Evolutionary conservation across 345 rosid genomes (phyloP).

Genomic region (Citrus medica): DNA sequence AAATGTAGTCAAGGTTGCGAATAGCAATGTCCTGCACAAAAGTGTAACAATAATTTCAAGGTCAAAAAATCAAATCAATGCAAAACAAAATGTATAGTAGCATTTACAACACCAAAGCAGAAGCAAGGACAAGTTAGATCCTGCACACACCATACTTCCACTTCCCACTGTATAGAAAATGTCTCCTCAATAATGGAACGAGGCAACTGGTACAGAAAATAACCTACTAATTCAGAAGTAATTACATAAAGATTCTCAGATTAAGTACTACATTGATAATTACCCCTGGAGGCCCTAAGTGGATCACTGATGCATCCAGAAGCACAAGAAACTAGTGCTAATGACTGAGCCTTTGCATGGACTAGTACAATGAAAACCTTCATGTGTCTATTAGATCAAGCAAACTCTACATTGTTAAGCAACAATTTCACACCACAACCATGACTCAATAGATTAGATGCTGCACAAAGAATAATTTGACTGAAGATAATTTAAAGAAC

Average conservation of each 20-base stretch:
- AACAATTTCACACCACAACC: background rate
- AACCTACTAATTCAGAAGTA: background rate
- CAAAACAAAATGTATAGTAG: background rate
- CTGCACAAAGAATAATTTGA: background rate
- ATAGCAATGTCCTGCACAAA: slow-evolving; percentile 73
- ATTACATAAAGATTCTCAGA: no score
- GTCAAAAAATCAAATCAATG: background rate
- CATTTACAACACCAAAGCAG: background rate
- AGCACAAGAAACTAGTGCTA: background rate
- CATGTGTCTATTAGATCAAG: background rate
- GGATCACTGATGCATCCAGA: background rate
- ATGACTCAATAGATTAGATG: background rate
- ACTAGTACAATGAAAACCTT: background rate
- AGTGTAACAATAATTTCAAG: slow-evolving; percentile 9
- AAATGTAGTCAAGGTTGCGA: slow-evolving; percentile 82
- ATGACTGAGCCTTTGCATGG: background rate
- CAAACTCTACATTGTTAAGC: background rate
- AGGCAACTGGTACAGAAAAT: background rate
- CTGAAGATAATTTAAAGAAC: background rate
- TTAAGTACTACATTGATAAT: background rate
- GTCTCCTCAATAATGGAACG: no score
- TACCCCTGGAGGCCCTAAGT: background rate
- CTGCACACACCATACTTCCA: background rate
- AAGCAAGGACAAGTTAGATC: background rate
- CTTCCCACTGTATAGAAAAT: no score